Percentiles rank a stretch among this genome's conserved stretches.
phyloP scores from a whole-genome alignment of 306 rosid species.

The Lablab purpureus region DNA sequence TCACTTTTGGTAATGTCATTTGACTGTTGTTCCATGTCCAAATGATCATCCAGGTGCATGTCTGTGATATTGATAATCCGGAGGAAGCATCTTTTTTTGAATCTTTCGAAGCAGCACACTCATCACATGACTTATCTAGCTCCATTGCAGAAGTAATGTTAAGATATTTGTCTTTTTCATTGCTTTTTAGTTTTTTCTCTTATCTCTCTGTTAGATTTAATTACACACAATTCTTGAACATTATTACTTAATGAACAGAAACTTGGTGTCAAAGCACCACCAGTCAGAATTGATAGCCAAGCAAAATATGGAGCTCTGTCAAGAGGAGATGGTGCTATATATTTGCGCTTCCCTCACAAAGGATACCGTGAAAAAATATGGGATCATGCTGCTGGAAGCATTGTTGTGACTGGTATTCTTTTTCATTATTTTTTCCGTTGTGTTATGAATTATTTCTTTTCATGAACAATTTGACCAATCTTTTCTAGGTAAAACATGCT shows the following conservation, averaged over 20 bases:
- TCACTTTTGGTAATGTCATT: constrained; percentile 33
- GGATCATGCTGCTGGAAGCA: constrained; percentile 99
- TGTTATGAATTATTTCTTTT: constrained; percentile 25
- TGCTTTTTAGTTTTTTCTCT: neutral
- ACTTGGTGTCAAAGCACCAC: constrained; percentile 94
- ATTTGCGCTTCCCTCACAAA: constrained; percentile 85
- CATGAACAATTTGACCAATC: neutral
- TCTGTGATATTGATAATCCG: constrained; percentile 75
- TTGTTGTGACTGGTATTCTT: constrained; percentile 79
- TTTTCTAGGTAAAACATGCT: constrained; percentile 28
- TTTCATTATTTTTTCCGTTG: neutral
- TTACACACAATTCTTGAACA: constrained; percentile 14
- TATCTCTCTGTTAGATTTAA: constrained; percentile 20
- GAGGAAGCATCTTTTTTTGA: constrained; percentile 93
- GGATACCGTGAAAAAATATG: constrained; percentile 97
- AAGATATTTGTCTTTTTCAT: neutral
- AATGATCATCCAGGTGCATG: constrained; percentile 67
- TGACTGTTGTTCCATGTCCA: constrained; percentile 34
- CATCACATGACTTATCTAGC: constrained; percentile 79
- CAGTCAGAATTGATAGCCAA: constrained; percentile 97
- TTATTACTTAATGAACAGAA: constrained; percentile 65
- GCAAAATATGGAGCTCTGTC: constrained; percentile 95
- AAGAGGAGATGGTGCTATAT: constrained; percentile 97
- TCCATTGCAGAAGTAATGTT: constrained; percentile 74
- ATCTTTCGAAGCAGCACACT: constrained; percentile 95